phyloP scores from a whole-genome alignment of 2,329 filamentous ascomycete species.

The Talaromyces albobiverticillius region DNA sequence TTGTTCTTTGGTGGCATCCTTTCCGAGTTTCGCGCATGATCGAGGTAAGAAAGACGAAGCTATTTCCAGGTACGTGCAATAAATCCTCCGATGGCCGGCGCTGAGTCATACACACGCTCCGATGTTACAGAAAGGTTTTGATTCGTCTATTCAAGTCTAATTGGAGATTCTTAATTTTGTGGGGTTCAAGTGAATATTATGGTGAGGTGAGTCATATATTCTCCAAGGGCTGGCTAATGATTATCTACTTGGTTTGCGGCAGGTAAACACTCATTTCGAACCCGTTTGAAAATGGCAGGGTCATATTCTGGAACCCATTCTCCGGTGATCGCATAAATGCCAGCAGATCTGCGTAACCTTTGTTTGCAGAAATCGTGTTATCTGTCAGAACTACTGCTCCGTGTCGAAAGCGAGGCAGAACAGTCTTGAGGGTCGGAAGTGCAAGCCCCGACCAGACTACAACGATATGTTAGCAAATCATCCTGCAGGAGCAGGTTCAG shows the following conservation, averaged over 20 bases:
- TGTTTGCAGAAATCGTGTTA: slow-evolving; percentile 42
- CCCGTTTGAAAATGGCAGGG: slow-evolving; percentile 49
- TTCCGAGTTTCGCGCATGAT: too few species aligned
- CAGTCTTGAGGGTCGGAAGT: slow-evolving; percentile 50
- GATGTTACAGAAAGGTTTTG: too few species aligned
- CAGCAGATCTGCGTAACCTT: slow-evolving; percentile 49
- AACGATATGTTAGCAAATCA: not conserved
- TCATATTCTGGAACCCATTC: slow-evolving; percentile 51
- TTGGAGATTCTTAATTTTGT: too few species aligned
- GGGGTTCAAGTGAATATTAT: too few species aligned
- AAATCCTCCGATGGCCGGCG: too few species aligned
- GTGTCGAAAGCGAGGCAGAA: slow-evolving; percentile 44
- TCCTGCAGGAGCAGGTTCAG: not conserved
- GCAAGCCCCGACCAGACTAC: slow-evolving; percentile 57
- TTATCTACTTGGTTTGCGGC: slow-evolving; percentile 11
- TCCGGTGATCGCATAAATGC: slow-evolving; percentile 44
- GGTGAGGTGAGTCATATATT: too few species aligned
- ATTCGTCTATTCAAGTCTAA: too few species aligned
- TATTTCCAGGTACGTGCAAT: too few species aligned
- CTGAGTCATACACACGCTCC: too few species aligned
- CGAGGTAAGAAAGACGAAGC: too few species aligned
- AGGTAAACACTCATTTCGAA: slow-evolving; percentile 46
- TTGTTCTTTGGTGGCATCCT: too few species aligned
- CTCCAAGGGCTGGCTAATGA: too few species aligned
- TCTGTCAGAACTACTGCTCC: slow-evolving; percentile 53